Conservation (phyloP, 202 grass and related monocot genomes). For the Musa balbisiana region DNA sequence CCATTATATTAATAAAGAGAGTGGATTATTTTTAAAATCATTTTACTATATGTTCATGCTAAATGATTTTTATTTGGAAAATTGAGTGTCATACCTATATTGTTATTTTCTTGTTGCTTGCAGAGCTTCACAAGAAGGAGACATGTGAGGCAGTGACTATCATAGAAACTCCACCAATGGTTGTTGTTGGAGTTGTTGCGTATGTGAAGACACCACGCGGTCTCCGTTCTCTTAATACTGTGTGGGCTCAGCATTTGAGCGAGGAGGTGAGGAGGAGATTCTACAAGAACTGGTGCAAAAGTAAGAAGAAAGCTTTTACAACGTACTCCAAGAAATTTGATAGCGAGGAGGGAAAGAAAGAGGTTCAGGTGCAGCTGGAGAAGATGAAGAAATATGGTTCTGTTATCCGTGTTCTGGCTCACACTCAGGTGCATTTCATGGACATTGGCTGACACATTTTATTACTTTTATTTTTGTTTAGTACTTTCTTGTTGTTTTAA, state of each 20-base stretch:
- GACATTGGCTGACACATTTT: too few species aligned
- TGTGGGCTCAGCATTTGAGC: constrained; percentile 91
- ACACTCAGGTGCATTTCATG: constrained; percentile 49
- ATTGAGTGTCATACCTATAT: neutral
- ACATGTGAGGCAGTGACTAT: constrained; percentile 88
- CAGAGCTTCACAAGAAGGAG: constrained; percentile 96
- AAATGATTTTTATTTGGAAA: neutral
- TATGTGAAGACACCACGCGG: constrained; percentile 88
- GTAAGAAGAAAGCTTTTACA: constrained; percentile 88
- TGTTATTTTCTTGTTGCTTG: neutral
- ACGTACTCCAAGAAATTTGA: constrained; percentile 88
- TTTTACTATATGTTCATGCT: neutral
- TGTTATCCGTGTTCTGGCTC: constrained; percentile 63
- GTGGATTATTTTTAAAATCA: neutral
- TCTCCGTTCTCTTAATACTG: constrained; percentile 64
- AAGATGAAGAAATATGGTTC: constrained; percentile 97
- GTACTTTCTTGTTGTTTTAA: neutral
- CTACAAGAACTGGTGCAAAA: constrained; percentile 95
- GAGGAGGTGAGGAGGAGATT: constrained; percentile 79
- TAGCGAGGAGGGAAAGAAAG: constrained; percentile 68
- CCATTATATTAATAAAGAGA: neutral
- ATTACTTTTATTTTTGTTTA: neutral
- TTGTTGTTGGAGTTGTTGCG: constrained; percentile 77
- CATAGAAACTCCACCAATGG: constrained; percentile 70
- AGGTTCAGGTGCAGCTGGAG: constrained; percentile 66